Evolutionary conservation across 2,329 filamentous ascomycete genomes (phyloP).

Genomic region (Xylariomycetidae sp.): DNA sequence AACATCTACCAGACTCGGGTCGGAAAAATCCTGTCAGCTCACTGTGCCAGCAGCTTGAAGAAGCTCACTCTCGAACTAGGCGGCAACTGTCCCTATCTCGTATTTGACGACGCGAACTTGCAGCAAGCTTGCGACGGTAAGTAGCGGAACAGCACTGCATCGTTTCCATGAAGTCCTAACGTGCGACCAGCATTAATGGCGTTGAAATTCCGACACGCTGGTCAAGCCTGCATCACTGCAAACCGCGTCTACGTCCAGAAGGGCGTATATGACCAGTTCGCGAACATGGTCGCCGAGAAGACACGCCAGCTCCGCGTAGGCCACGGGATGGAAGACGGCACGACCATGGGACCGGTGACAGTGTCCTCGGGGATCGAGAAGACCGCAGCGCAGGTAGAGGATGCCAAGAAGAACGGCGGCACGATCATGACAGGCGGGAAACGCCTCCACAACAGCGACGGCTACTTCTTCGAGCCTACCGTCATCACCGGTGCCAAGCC

Average conservation of each 20-base stretch:
- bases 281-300: conserved; percentile 45
- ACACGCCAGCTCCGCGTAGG: conserved; percentile 52
- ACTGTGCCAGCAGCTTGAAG: conserved; percentile 61
- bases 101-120: conserved; percentile 63
- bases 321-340: conserved; percentile 49
- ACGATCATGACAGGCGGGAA: conserved; percentile 54
- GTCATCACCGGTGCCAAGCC: conserved; percentile 43
- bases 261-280: conserved; percentile 55
- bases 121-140: conserved; percentile 49
- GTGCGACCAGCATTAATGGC: conserved; percentile 21
- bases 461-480: conserved; percentile 63
- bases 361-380: conserved; percentile 51
- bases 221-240: conserved; percentile 59
- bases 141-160: background rate
- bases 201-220: conserved; percentile 45
- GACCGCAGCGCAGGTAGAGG: conserved; percentile 52
- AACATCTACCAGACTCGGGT: conserved; percentile 48
- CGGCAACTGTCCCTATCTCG: conserved; percentile 62
- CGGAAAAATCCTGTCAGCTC: conserved; percentile 59
- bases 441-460: conserved; percentile 33
- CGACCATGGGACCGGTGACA: conserved; percentile 56
- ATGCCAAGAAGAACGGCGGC: conserved; percentile 58
- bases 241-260: conserved; percentile 61
- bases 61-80: conserved; percentile 66
- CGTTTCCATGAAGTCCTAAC: background rate